Conservation (phyloP, 1,139 yeast genomes). For the Pichia sp. region DNA sequence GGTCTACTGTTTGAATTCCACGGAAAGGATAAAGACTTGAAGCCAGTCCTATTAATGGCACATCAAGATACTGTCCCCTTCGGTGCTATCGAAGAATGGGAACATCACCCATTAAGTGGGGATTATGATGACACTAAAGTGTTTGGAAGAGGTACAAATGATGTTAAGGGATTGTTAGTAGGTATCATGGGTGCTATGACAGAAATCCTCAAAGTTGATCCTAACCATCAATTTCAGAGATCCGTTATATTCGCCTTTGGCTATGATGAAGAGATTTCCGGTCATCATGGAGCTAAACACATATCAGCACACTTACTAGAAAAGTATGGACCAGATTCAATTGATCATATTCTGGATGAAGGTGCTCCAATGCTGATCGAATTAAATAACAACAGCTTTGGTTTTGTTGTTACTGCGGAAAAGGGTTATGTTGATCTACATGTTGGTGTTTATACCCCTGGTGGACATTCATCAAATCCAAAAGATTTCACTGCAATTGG, state of each 20-base stretch:
- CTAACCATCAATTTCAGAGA: constrained; percentile 42
- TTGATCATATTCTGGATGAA: constrained; percentile 59
- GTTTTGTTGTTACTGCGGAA: constrained; percentile 57
- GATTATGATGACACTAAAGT: constrained; percentile 35
- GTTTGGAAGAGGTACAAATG: constrained; percentile 62
- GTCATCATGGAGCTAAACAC: constrained; percentile 44
- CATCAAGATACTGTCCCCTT: constrained; percentile 86
- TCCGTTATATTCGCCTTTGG: constrained; percentile 56
- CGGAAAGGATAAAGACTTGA: constrained; percentile 46
- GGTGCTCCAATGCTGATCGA: constrained; percentile 31
- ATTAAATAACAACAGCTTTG: constrained; percentile 27
- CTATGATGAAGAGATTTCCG: constrained; percentile 66
- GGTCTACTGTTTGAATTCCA: constrained; percentile 28
- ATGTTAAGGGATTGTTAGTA: constrained; percentile 52
- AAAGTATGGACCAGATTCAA: constrained; percentile 44
- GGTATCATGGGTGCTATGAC: constrained; percentile 57
- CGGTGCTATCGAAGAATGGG: constrained; percentile 48
- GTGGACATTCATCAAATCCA: constrained; percentile 70
- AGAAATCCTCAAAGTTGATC: constrained; percentile 33
- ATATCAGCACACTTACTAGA: constrained; percentile 37
- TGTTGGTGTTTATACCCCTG: constrained; percentile 46
- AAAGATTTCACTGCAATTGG: constrained; percentile 68
- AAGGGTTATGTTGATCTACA: constrained; percentile 54
- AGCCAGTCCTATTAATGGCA: constrained; percentile 65
- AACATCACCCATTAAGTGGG: constrained; percentile 62